Percentiles rank a stretch among this genome's conserved stretches.
Evolutionary conservation across 495 filamentous ascomycete genomes (phyloP).

Genomic region (Penicillium cinerascens): DNA sequence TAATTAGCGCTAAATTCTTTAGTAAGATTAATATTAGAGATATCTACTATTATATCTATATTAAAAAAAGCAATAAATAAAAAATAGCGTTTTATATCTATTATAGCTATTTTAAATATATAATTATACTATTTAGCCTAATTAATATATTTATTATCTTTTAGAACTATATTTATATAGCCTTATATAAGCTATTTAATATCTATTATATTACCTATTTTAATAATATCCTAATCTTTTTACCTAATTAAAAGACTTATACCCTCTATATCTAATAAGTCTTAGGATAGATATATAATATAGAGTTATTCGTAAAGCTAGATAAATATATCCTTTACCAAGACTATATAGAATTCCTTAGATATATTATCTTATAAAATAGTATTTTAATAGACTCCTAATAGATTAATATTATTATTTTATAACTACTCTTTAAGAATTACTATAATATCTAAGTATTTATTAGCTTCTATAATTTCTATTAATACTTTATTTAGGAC

Average conservation of each 20-base stretch:
- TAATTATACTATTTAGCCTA: neutral
- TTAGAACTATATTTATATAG: neutral
- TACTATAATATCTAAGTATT: neutral
- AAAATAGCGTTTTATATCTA: neutral
- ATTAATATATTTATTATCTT: neutral
- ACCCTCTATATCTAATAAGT: neutral
- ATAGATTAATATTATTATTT: too few species aligned
- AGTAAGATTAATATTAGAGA: neutral
- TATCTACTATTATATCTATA: neutral
- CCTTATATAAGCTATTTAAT: neutral
- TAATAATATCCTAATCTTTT: neutral
- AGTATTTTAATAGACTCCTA: too few species aligned
- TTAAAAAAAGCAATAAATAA: neutral
- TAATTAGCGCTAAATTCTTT: neutral
- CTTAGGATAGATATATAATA: neutral
- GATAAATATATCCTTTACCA: too few species aligned
- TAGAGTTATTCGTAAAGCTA: neutral
- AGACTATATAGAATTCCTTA: too few species aligned
- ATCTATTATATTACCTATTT: neutral
- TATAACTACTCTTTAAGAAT: neutral
- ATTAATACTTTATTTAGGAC: constrained; percentile 1
- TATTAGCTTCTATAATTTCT: constrained; percentile 1
- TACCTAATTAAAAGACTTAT: neutral
- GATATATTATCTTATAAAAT: too few species aligned
- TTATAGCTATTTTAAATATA: constrained; percentile 1